Evolutionary conservation across 2,329 filamentous ascomycete species (phyloP).

Genomic region (Tolypocladium tropicale): DNA sequence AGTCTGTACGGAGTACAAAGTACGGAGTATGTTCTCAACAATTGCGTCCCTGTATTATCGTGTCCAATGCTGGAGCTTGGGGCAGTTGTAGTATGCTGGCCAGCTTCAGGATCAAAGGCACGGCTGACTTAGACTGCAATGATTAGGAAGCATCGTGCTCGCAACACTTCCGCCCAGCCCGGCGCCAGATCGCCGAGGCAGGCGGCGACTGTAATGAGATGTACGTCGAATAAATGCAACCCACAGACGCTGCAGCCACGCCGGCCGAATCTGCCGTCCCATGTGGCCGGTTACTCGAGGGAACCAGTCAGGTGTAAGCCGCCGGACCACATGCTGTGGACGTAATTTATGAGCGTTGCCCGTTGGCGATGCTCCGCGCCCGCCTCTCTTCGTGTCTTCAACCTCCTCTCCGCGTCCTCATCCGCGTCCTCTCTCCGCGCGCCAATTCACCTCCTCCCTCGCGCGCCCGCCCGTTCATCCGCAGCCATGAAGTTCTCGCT

Average conservation of each 20-base stretch:
- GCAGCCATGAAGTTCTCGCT: conserved; percentile 15
- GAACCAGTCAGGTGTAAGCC: background rate
- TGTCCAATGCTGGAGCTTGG: background rate
- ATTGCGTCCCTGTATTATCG: too few relatives aligned
- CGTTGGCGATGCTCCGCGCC: background rate
- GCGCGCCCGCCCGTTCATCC: background rate
- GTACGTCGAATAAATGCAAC: background rate
- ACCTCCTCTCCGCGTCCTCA: background rate
- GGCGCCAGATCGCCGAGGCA: too few relatives aligned
- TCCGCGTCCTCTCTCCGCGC: background rate
- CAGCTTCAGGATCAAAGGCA: background rate
- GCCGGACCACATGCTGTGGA: background rate
- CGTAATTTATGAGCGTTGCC: background rate
- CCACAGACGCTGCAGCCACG: background rate
- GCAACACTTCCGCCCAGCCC: too few relatives aligned
- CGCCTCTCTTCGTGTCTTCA: background rate
- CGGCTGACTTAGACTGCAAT: too few relatives aligned
- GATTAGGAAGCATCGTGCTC: too few relatives aligned
- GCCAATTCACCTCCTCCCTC: background rate
- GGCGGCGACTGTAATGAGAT: background rate
- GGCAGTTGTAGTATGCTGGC: background rate
- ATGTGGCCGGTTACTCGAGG: background rate
- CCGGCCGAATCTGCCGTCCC: background rate
- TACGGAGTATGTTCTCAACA: too few relatives aligned
- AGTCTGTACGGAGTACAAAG: too few relatives aligned